Evolutionary conservation across 106 monocot species (phyloP).

Genomic region (Platanthera guangdongensis): DNA sequence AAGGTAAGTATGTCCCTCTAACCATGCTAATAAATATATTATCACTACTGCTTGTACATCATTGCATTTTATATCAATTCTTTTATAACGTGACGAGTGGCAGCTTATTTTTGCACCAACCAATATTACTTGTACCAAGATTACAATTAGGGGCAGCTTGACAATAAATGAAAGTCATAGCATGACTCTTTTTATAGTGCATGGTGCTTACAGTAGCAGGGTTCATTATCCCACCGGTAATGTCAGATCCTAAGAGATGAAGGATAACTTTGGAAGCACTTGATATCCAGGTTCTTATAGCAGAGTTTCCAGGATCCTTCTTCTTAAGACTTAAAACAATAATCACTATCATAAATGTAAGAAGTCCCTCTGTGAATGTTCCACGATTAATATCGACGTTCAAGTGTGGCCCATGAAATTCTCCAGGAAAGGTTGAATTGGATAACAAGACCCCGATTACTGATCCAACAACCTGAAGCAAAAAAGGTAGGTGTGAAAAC

Average conservation of each 20-base stretch:
- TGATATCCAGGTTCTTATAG: slow-evolving; percentile 53
- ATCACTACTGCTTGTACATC: not conserved
- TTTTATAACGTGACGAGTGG: not conserved
- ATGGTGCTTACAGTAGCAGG: slow-evolving; percentile 52
- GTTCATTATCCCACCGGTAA: slow-evolving; percentile 72
- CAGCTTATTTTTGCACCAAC: not conserved
- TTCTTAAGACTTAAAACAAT: slow-evolving; percentile 34
- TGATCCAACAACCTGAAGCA: slow-evolving; percentile 55
- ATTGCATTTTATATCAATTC: not conserved
- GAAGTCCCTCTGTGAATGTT: slow-evolving; percentile 51
- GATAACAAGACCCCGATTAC: slow-evolving; percentile 40
- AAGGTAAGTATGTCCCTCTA: no score
- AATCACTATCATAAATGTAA: slow-evolving; percentile 37
- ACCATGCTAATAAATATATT: not conserved
- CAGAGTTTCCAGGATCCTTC: slow-evolving; percentile 32
- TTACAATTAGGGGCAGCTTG: no score
- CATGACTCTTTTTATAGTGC: not conserved
- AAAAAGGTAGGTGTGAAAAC: not conserved
- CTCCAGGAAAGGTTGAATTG: slow-evolving; percentile 33
- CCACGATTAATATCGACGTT: slow-evolving; percentile 56
- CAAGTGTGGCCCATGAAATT: slow-evolving; percentile 40
- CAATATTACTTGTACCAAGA: no score
- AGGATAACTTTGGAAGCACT: slow-evolving; percentile 48
- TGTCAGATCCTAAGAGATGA: slow-evolving; percentile 50
- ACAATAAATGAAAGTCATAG: not conserved